Base-by-base conservation (phyloP, 768 basidiomycete species). In the Xanthoconium stramineum region DNA sequence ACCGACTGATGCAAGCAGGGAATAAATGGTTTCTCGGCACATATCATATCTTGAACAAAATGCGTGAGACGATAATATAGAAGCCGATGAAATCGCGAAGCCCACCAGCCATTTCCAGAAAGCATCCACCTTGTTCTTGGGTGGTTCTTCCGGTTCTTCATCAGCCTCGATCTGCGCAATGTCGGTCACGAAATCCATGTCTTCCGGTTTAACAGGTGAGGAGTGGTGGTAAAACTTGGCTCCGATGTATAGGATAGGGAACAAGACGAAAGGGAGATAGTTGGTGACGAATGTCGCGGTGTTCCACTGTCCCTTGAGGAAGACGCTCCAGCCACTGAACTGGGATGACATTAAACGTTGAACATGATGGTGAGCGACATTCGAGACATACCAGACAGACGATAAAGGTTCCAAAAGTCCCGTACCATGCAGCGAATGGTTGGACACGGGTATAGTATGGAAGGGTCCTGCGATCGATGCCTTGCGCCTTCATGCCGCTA, bases 101-200 rank as follows among this genome's bases (percentile, higher is more conserved):
- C 87, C 75, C 58, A 94, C 88, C 70, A 94, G 72, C 86, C 86
- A 89, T 56, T 71, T 73, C 91, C 92, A 94, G 72, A 92, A 78
- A 29, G 82, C 83, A 54, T 89, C 89, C 3, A 73, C 0, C 63
- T 73, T 81, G 67, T 88, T 93, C 63, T 60, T 83, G 3, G 93
- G 89, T 14, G 84, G 83, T 7, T 80, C 80, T 19, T 91, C 88
- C 43, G 91, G 88, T 63, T 80, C 81, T 77, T 76, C 79, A 3
- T 82, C 84, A 0, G 86, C 85, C 64, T 86, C 85, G 44, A 90
- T 85, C 65, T 86, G 82, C 36, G 80, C 84, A 52, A 89, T 76
- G 56, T 86, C 82, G 6, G 80, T 78, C 42, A 85, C 73, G 66
- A 95, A 94, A 73, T 97, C 95, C 90, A 98, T 94, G 36, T 95